These are phyloP conservation scores for Blastobotrys robertii DNA, from an alignment of 805 yeast genomes.

Conservation along the genomic window DNA sequence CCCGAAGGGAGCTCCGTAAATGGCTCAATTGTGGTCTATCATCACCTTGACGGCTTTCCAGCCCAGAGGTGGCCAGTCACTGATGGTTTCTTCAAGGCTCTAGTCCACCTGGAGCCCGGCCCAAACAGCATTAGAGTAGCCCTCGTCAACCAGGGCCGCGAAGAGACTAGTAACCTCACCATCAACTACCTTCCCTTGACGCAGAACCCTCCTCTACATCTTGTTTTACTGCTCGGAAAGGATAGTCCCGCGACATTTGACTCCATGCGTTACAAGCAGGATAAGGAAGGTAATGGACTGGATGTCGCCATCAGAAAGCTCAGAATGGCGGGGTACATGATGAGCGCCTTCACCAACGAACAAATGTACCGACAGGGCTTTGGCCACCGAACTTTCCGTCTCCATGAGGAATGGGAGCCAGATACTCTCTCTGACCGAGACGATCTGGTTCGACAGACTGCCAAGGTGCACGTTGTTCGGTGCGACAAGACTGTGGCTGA, in stretches of 20 bases:
- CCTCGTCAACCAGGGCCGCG: conserved; percentile 11
- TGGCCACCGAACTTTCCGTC: conserved; percentile 68
- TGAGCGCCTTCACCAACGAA: conserved; percentile 87
- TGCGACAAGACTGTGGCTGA: conserved; percentile 60
- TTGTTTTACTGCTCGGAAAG: conserved; percentile 63
- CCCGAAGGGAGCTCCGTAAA: conserved; percentile 23
- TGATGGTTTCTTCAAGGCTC: conserved; percentile 62
- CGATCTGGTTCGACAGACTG: conserved; percentile 38
- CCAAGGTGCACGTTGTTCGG: conserved; percentile 70
- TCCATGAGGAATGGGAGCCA: conserved; percentile 52
- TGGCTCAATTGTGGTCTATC: conserved; percentile 35
- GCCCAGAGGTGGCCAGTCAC: conserved; percentile 62
- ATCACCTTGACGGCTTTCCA: conserved; percentile 43
- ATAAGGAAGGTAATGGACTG: conserved; percentile 50
- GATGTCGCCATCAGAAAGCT: conserved; percentile 65
- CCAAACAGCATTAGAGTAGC: conserved; percentile 46
- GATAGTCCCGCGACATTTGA: conserved; percentile 70
- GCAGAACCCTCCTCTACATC: conserved; percentile 68
- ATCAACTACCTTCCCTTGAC: conserved; percentile 46
- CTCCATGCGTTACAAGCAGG: conserved; percentile 38
- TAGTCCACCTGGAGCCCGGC: conserved; percentile 65
- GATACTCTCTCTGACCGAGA: conserved; percentile 46
- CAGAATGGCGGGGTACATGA: conserved; percentile 73
- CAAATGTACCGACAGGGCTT: conserved; percentile 74
- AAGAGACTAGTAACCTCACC: conserved; percentile 21